Evolutionary conservation across 2,329 filamentous ascomycete genomes (phyloP), one percentile per base, ranked within the genome.

Genomic region (Paraconiothyrium brasiliense): DNA sequence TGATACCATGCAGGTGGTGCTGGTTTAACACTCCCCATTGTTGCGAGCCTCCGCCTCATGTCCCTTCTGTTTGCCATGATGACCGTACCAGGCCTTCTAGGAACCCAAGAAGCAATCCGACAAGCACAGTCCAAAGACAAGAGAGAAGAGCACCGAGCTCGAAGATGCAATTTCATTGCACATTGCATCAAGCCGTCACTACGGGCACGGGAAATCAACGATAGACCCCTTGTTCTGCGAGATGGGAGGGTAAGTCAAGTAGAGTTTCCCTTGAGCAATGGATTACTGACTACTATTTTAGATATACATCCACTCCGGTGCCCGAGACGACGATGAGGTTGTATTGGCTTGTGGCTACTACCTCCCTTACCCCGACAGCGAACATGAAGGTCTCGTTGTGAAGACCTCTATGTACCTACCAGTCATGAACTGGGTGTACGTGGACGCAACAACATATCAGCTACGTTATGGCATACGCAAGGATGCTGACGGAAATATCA

Each of bases 341-440:
- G 81, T 2, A 82, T 82, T 35, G 77, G 82, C 34, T 50, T 50
- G 47, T 32, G 84, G 84, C 2, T 87, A 87, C 67, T 87, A 84
- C 66, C 84, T 87, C 9, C 79, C 81, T 16, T 87, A 87, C 62
- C 85, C 85, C 7, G 82, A 84, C 43, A 76, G 78, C 14, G 77
- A 81, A 10, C 78, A 82, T 3, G 77, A 84, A 51, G 84, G 84
- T 0, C 77, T 86, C 14, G 84, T 86, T 0, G 83, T 82, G 0
- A 83, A 83, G 10, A 82, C 85, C 37, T 77, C 79, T 32, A 68
- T 74, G 43, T 79, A 83, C 47, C 57, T 58, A 11, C 67, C 67
- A 1, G 65, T 69, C 9, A 59, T 72, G 46, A 72, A 73, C 35
- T 73, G 70, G 71, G 54, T 71, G 9, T 73, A 68, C 43, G 35